Conservation (phyloP, 176 grass and related monocot genomes). For the Alloteropsis semialata region DNA sequence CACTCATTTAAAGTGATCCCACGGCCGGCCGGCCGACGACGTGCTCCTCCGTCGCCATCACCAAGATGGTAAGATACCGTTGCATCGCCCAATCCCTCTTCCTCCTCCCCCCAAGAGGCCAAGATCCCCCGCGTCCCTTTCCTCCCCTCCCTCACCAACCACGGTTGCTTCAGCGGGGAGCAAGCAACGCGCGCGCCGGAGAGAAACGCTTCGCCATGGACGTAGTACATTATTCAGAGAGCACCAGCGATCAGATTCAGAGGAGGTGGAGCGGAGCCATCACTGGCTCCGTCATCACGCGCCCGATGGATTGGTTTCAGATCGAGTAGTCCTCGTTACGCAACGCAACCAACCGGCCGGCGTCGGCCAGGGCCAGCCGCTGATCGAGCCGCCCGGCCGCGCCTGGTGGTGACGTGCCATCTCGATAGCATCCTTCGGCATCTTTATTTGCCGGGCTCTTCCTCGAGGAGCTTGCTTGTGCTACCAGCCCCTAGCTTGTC, state of each 20-base stretch:
- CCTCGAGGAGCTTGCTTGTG: neutral
- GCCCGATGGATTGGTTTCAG: conserved; percentile 15
- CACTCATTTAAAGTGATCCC: conserved; percentile 2
- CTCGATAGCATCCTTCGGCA: neutral
- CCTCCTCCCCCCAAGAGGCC: conserved; percentile 34
- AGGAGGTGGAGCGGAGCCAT: conserved; percentile 43
- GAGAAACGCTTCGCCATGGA: neutral
- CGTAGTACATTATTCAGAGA: neutral
- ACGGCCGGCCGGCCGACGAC: too few relatives aligned
- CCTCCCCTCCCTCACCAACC: conserved; percentile 58
- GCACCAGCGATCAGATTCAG: neutral
- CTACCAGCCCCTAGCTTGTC: neutral
- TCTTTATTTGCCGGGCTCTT: conserved; percentile 21
- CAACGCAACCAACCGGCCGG: conserved; percentile 46
- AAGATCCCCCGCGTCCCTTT: conserved; percentile 56
- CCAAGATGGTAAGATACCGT: conserved; percentile 34
- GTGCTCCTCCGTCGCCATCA: conserved; percentile 40
- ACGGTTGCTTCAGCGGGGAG: conserved; percentile 69
- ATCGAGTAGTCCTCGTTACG: conserved; percentile 48
- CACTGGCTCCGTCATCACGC: conserved; percentile 2
- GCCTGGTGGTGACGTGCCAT: conserved; percentile 42
- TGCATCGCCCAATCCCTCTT: conserved; percentile 35
- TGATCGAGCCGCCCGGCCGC: neutral
- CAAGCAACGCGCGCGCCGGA: neutral
- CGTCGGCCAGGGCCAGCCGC: conserved; percentile 4